phyloP scores from a whole-genome alignment of 1,284 basidiomycete genomes.

The Abortiporus biennis region DNA sequence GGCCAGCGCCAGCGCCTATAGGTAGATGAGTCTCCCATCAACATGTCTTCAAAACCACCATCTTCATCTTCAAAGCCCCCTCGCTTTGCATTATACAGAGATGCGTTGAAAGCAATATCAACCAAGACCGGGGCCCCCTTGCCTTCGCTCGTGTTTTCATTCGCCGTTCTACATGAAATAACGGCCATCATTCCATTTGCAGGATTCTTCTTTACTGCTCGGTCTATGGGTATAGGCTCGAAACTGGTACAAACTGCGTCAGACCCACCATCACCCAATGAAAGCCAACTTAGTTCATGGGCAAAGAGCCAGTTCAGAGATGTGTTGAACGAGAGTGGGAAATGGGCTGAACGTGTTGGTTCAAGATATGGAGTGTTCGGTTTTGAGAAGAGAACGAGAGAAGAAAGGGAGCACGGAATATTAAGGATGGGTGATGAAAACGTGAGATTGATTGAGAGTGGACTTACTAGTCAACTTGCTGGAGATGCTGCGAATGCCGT shows the following conservation, averaged over 20 bases:
- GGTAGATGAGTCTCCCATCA: no score
- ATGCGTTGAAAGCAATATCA: constrained; percentile 50
- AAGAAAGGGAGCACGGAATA: background rate
- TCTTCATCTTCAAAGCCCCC: background rate
- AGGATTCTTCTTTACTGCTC: constrained; percentile 69
- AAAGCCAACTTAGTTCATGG: constrained; percentile 24
- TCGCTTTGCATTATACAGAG: constrained; percentile 38
- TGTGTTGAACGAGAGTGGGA: constrained; percentile 75
- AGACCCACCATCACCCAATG: constrained; percentile 1
- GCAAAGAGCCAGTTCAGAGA: constrained; percentile 34
- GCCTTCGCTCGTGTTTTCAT: constrained; percentile 74
- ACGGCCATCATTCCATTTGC: constrained; percentile 80
- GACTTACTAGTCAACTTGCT: constrained; percentile 32
- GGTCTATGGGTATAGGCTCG: constrained; percentile 68
- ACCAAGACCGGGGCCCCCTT: constrained; percentile 66
- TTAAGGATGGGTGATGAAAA: constrained; percentile 1
- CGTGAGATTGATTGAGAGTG: constrained; percentile 8
- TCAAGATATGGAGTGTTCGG: constrained; percentile 80
- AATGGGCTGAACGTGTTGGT: constrained; percentile 68
- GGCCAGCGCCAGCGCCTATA: no score
- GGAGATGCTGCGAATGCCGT: constrained; percentile 75
- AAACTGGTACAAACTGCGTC: constrained; percentile 42
- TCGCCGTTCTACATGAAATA: constrained; percentile 82
- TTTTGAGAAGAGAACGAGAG: constrained; percentile 49
- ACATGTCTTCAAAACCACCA: no score